Conservation (phyloP, 2,329 filamentous ascomycete species). For the Dryadomyces sulphureus region DNA sequence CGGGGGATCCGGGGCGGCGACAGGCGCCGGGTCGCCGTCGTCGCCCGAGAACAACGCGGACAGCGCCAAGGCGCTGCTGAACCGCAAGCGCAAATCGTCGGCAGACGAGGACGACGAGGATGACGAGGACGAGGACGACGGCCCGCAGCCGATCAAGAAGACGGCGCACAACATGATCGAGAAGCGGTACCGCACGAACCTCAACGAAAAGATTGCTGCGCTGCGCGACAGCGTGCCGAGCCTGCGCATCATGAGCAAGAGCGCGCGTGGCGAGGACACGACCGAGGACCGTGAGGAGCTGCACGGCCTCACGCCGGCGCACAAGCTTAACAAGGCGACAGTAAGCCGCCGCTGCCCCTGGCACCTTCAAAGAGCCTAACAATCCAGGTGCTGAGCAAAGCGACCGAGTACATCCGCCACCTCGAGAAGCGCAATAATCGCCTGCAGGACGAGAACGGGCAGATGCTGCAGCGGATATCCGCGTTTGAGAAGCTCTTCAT, state of each 20-base stretch:
- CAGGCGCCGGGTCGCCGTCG: constrained; percentile 20
- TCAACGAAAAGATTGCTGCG: constrained; percentile 94
- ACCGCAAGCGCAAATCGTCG: constrained; percentile 57
- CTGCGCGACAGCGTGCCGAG: constrained; percentile 85
- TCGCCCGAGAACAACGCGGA: constrained; percentile 40
- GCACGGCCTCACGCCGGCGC: constrained; percentile 70
- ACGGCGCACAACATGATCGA: constrained; percentile 98
- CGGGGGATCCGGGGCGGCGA: not conserved
- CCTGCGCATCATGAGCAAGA: constrained; percentile 69
- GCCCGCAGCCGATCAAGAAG: constrained; percentile 57
- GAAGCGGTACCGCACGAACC: constrained; percentile 87
- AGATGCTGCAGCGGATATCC: constrained; percentile 63
- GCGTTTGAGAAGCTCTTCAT: constrained; percentile 69
- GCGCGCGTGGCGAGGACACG: constrained; percentile 49
- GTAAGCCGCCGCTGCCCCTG: constrained; percentile 17
- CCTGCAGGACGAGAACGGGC: constrained; percentile 65
- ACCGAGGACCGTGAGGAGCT: constrained; percentile 66
- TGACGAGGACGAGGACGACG: constrained; percentile 44
- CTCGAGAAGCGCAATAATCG: constrained; percentile 81
- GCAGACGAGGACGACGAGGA: constrained; percentile 44
- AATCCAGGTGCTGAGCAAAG: constrained; percentile 64
- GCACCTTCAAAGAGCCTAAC: not conserved
- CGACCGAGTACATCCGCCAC: constrained; percentile 90
- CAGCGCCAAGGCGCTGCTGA: constrained; percentile 28
- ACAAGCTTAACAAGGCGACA: constrained; percentile 96